phyloP scores from a whole-genome alignment of 176 grass and related monocot species.

The Neostapfia colusana region DNA sequence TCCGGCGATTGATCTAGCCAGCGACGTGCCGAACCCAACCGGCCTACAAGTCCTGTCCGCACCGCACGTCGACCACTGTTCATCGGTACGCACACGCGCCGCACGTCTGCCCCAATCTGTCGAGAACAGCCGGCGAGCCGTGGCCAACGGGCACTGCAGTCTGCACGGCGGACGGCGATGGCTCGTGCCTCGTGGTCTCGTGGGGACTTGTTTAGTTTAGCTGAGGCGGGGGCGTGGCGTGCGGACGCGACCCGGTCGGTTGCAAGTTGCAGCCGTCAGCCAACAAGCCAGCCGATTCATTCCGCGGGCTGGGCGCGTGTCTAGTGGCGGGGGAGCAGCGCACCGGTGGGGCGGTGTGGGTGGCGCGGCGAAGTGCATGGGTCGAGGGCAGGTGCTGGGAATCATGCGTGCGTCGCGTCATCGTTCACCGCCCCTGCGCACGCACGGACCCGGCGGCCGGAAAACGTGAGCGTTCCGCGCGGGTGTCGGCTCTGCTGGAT shows the following conservation, averaged over 20 bases:
- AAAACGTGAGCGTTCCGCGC: conserved; percentile 6
- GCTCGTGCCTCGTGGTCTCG: conserved; percentile 25
- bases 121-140: not conserved
- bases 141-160: not conserved
- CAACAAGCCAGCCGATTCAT: not conserved
- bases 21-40: conserved; percentile 22
- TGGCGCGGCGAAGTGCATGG: not conserved
- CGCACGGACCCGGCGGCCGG: not conserved
- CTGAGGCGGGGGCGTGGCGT: not conserved
- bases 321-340: conserved; percentile 43
- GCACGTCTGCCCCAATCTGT: not conserved
- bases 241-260: not conserved
- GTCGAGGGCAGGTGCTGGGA: conserved; percentile 31
- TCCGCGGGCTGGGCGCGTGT: conserved; percentile 37
- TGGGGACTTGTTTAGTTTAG: conserved; percentile 34
- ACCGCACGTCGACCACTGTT: not conserved
- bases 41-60: not conserved
- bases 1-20: conserved; percentile 20
- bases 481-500: not conserved
- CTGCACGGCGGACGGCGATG: not conserved
- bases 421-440: not conserved
- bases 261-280: conserved; percentile 26
- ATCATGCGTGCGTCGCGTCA: not conserved
- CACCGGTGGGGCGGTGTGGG: conserved; percentile 25
- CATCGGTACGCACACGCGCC: not conserved